Evolutionary conservation across 495 filamentous ascomycete genomes (phyloP), one percentile per base, ranked within the genome.

Genomic region (Staphylotrichum tortipilum): DNA sequence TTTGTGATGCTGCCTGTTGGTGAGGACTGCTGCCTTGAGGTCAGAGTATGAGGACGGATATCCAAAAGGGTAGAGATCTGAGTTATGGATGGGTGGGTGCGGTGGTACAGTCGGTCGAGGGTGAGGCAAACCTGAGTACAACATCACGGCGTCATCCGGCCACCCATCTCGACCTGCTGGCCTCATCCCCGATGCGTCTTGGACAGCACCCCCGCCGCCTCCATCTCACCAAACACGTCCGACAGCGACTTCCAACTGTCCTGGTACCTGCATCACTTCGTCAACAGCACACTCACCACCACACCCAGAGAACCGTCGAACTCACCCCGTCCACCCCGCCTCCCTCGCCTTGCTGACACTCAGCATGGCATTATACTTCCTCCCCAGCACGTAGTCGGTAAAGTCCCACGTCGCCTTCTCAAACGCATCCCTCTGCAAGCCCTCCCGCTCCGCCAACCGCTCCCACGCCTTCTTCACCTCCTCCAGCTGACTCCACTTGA

Each of bases 271-370:
- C 12, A 15, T n/a, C n/a, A 21, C 10, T 38, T 8, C 14, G 26
- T 45, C 30, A 49, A 22, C 44, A 36, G n/a, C 23, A 31, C 14
- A n/a, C 26, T 17, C 21, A n/a, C n/a, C n/a, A n/a, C n/a, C n/a
- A n/a, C n/a, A n/a, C n/a, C n/a, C n/a, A n/a, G n/a, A n/a, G n/a
- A n/a, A n/a, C n/a, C n/a, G n/a, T n/a, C n/a, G 10, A 28, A 30
- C 53, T 26, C 34, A 61, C 59, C 71, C 70, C 5, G 59, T 69
- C 69, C 70, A 78, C 11, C 71, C 74, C 26, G 63, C 40, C 61
- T 70, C 73, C 53, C 77, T 69, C 11, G 79, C 78, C 59, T 81
- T 82, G 48, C 71, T 77, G 76, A 82, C 79, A 47, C 65, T 76
- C 23, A 68, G 54, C 18, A 81, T 67, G 33, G 75, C 15, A 56